A percentile compares a stretch with the other conserved stretches of the same genome.
These are phyloP conservation scores for Penicillium janthinellum DNA, from an alignment of 2,329 filamentous ascomycete species.

Conservation along the genomic window DNA sequence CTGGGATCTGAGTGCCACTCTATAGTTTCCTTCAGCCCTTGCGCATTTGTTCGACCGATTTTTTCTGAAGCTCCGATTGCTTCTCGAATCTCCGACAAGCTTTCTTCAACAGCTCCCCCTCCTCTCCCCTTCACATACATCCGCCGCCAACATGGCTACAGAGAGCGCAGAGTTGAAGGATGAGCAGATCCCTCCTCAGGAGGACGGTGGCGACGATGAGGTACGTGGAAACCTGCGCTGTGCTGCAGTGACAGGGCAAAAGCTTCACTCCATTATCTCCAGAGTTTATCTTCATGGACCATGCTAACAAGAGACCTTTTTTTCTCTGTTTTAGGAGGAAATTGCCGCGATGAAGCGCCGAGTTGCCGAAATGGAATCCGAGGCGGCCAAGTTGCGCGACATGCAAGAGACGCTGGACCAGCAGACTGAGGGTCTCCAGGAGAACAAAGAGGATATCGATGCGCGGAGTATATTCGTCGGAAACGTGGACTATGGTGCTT, in stretches of 20 bases:
- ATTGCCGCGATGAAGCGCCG: conserved; percentile 84
- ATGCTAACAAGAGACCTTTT: background rate
- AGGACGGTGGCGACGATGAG: conserved; percentile 50
- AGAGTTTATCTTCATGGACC: no score
- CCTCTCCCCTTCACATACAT: conserved; percentile 2
- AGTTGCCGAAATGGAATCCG: conserved; percentile 88
- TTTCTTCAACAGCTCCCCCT: conserved; percentile 4
- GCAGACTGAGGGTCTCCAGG: conserved; percentile 77
- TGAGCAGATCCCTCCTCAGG: conserved; percentile 41
- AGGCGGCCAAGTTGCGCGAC: conserved; percentile 81
- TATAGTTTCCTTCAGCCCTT: background rate
- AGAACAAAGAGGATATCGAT: conserved; percentile 95
- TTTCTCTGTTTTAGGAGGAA: conserved; percentile 60
- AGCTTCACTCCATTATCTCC: background rate
- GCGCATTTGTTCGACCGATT: conserved; percentile 1
- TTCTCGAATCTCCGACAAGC: conserved; percentile 12
- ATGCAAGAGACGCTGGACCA: conserved; percentile 87
- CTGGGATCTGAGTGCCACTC: background rate
- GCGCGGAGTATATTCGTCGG: conserved; percentile 95
- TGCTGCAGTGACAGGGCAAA: background rate
- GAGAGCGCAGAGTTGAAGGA: conserved; percentile 42
- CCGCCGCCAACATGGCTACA: conserved; percentile 34
- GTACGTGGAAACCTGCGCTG: conserved; percentile 31
- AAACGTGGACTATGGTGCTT: conserved; percentile 96
- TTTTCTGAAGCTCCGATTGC: conserved; percentile 14